These are phyloP conservation scores for Eragrostis nindensis DNA, from an alignment of 176 grass and related monocot species.

Conservation along the genomic window DNA sequence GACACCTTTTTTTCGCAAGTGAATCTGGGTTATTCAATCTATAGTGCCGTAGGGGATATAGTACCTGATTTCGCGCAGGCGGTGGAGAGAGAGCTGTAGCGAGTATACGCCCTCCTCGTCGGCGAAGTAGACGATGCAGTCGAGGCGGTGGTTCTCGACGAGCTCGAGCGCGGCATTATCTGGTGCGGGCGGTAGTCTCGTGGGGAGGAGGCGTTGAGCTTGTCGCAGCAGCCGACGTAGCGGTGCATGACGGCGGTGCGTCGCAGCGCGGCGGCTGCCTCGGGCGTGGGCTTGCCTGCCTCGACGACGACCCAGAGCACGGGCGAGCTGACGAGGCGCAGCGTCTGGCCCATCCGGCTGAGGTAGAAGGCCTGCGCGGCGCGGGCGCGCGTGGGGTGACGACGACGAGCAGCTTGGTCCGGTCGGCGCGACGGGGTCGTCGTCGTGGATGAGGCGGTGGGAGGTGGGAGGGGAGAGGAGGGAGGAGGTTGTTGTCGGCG, in stretches of 20 bases:
- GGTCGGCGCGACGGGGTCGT: background rate
- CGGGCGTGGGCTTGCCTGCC: slow-evolving; percentile 56
- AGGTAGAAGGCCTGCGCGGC: slow-evolving; percentile 78
- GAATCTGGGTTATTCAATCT: too few relatives aligned
- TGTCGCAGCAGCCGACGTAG: slow-evolving; percentile 63
- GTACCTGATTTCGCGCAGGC: slow-evolving; percentile 79
- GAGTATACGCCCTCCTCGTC: slow-evolving; percentile 97
- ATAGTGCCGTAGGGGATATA: too few relatives aligned
- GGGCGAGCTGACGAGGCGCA: slow-evolving; percentile 63
- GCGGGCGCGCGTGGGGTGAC: slow-evolving; percentile 84
- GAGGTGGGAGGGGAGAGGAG: background rate
- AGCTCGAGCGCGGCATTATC: slow-evolving; percentile 84
- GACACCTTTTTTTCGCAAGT: background rate
- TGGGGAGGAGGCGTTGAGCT: slow-evolving; percentile 1
- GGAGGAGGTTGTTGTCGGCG: too few relatives aligned
- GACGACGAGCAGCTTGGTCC: slow-evolving; percentile 54
- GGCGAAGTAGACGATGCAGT: slow-evolving; percentile 92
- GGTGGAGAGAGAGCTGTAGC: slow-evolving; percentile 74
- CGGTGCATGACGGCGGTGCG: slow-evolving; percentile 77
- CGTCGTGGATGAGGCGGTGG: background rate
- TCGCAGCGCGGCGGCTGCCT: slow-evolving; percentile 72
- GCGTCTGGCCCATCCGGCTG: slow-evolving; percentile 71
- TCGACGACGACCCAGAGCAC: slow-evolving; percentile 87
- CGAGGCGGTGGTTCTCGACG: slow-evolving; percentile 80
- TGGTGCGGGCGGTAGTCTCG: slow-evolving; percentile 55